Evolutionary conservation across 192 early-diverging fungal species (phyloP), one percentile per base, ranked within the genome.

Genomic region (Coemansia sp.): DNA sequence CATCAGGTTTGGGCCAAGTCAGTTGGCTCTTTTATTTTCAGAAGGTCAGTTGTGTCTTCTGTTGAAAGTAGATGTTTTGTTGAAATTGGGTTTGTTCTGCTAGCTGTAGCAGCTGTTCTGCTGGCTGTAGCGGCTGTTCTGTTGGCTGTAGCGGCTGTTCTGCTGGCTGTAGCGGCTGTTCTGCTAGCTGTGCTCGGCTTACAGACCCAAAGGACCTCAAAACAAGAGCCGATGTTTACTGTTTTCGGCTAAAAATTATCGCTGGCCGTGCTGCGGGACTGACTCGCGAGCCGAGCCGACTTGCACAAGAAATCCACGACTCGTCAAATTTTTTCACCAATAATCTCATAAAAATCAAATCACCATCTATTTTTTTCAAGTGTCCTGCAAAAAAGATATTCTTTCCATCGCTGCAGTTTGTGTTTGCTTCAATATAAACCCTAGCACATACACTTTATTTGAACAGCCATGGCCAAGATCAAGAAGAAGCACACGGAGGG

Each of bases 401-500:
- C 12, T 16, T 3, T 43, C 4, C 41, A 11, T 43, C 1, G 10
- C 41, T 16, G 41, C 41, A 43, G 29, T 31, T 31, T 31, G 29
- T 31, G 6, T 31, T 31, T 31, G 29, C 41, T n/a, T 43, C 12
- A 43, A 43, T 43, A 43, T n/a, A 16, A 43, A 16, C 35, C 22
- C 57, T 16, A 53, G 29, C 29, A 31, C 29, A 31, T 31, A 31
- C 29, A 31, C 47, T 48, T 39, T 51, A 50, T 38, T 59, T 59
- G 3, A 52, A 14, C 17, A 55, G 22, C 27, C 22, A 82, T 82
- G 79, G 79, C 62, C 39, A 75, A 64, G 62, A 54, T 82, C 21
- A 77, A 74, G 59, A 91, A 91, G 85, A 95, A 98, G 86, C 92
- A 94, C 74, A 87, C 90, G 62, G 80, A 86, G 67, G 95, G 95